Evolutionary conservation across 2,329 filamentous ascomycete genomes (phyloP).

Genomic region (Aspergillus arachidicola): DNA sequence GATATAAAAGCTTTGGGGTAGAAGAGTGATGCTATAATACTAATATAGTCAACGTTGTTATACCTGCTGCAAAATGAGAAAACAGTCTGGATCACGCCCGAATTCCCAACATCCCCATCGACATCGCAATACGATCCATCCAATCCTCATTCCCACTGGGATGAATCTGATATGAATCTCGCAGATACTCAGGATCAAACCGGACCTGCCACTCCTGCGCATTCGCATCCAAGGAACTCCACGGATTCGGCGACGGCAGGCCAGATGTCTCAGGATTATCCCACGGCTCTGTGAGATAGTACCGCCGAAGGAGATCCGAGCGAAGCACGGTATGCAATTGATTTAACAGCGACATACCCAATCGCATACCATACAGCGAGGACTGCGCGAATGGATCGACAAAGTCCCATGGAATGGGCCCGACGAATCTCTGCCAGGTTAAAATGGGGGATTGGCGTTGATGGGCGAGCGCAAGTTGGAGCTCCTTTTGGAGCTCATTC

Average conservation of each 20-base stretch:
- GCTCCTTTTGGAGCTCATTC: not conserved
- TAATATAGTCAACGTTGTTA: too few species aligned
- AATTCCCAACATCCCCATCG: slow-evolving; percentile 18
- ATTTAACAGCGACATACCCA: not conserved
- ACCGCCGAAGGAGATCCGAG: not conserved
- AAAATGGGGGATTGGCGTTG: not conserved
- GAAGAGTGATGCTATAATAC: too few species aligned
- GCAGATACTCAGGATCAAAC: slow-evolving; percentile 7
- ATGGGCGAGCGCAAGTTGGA: not conserved
- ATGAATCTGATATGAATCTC: not conserved
- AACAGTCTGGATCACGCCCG: not conserved
- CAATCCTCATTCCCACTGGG: slow-evolving; percentile 7
- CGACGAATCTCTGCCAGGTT: not conserved
- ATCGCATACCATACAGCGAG: not conserved
- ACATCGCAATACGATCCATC: slow-evolving; percentile 18
- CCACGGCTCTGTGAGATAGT: not conserved
- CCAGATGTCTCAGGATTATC: not conserved
- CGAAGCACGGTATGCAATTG: not conserved
- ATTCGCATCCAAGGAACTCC: not conserved
- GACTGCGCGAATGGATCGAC: not conserved
- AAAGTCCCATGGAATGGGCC: not conserved
- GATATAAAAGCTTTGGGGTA: too few species aligned
- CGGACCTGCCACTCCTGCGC: slow-evolving; percentile 1
- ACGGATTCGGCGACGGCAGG: not conserved
- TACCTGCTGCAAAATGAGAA: too few species aligned